Percentiles rank a stretch among this genome's conserved stretches.
Conservation (phyloP, 371 early-diverging fungal species). For the Zychaea mexicana region DNA sequence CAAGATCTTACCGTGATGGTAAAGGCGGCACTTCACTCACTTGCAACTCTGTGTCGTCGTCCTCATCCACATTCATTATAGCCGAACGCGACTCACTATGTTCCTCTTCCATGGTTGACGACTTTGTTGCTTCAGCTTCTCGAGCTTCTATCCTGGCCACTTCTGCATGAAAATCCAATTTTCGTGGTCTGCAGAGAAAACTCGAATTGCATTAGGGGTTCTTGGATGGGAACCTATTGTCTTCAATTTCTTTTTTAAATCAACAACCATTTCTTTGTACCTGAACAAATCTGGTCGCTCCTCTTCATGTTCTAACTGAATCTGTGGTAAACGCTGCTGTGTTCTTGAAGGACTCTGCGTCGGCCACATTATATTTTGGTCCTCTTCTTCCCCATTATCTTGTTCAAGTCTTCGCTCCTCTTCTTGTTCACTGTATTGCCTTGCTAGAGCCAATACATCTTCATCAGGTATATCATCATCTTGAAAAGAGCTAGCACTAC, state of each 20-base stretch:
- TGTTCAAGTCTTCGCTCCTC: background rate
- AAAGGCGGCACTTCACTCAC: constrained; percentile 31
- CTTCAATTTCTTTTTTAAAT: background rate
- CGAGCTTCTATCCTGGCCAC: constrained; percentile 6
- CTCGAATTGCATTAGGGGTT: background rate
- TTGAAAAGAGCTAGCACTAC: constrained; percentile 8
- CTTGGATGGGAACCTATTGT: too few species aligned
- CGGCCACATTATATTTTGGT: background rate
- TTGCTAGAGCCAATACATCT: background rate
- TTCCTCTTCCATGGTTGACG: background rate
- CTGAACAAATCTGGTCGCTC: background rate
- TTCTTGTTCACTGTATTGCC: background rate
- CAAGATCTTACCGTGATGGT: constrained; percentile 9
- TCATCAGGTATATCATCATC: constrained; percentile 14
- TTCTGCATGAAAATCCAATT: constrained; percentile 28
- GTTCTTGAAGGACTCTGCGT: background rate
- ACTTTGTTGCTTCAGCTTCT: background rate
- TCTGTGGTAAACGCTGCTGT: background rate
- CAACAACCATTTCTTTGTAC: background rate
- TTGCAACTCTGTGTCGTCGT: constrained; percentile 8
- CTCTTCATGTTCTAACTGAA: background rate
- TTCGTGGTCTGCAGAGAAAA: constrained; percentile 17
- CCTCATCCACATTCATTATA: background rate
- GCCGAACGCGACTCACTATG: background rate
- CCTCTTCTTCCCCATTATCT: constrained; percentile 14